Percentiles rank a stretch among this genome's conserved stretches.
These are phyloP conservation scores for Beauveria australis DNA, from an alignment of 2,329 filamentous ascomycete species.

Conservation along the genomic window DNA sequence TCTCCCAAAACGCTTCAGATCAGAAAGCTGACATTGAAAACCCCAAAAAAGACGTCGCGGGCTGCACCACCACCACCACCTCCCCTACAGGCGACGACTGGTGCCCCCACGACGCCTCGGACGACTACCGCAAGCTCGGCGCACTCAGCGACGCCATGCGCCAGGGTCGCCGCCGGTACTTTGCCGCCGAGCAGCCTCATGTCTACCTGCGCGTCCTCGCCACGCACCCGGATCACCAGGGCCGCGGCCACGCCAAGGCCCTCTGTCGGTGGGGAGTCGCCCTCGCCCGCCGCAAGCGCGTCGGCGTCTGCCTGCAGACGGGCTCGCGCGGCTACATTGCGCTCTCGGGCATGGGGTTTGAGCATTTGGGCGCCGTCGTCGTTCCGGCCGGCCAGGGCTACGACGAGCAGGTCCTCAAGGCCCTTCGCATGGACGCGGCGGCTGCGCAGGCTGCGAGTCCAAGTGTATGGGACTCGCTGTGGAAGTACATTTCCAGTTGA, in stretches of 20 bases:
- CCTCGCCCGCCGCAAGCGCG: not conserved
- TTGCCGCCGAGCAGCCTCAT: slow-evolving; percentile 4
- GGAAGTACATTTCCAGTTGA: slow-evolving; percentile 1
- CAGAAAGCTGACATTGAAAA: no score
- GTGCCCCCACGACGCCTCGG: not conserved
- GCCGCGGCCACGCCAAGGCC: slow-evolving; percentile 13
- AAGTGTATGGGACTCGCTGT: slow-evolving; percentile 1
- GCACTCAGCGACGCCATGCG: slow-evolving; percentile 1
- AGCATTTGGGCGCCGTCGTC: slow-evolving; percentile 12
- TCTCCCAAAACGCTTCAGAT: no score
- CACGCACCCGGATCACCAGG: slow-evolving; percentile 13
- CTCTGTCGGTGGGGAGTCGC: slow-evolving; percentile 11
- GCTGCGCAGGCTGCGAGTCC: not conserved
- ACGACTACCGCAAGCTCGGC: not conserved
- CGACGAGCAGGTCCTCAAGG: slow-evolving; percentile 13
- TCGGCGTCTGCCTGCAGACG: slow-evolving; percentile 11
- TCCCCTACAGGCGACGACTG: not conserved
- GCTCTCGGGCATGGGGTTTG: slow-evolving; percentile 15
- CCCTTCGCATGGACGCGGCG: slow-evolving; percentile 4
- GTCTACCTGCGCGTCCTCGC: slow-evolving; percentile 13
- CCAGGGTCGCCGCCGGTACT: not conserved
- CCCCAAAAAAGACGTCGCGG: not conserved
- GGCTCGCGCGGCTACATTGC: slow-evolving; percentile 13
- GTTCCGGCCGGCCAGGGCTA: slow-evolving; percentile 4
- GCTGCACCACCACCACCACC: not conserved